Evolutionary conservation across 148 eudicot species (phyloP).

Genomic region (Hydrangea macrophylla): DNA sequence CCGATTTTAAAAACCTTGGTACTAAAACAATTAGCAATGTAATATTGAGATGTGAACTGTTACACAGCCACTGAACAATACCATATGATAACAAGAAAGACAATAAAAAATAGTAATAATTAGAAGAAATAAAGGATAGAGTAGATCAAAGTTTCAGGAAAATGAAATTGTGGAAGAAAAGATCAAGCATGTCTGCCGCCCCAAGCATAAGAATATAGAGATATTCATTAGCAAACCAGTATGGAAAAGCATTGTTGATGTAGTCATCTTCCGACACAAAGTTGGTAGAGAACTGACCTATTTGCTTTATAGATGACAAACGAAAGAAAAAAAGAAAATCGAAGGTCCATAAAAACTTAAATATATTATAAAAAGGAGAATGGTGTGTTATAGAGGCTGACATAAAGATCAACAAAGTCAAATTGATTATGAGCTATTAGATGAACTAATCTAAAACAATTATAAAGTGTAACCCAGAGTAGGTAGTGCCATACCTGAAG

Average conservation of each 20-base stretch:
- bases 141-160: too few species aligned
- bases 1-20: too few species aligned
- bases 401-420: not conserved
- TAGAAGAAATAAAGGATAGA: not conserved
- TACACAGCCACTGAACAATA: too few species aligned
- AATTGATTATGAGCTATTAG: too few species aligned
- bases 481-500: too few species aligned
- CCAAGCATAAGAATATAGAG: not conserved
- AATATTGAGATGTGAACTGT: too few species aligned
- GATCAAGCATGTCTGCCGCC: not conserved
- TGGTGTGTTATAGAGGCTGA: not conserved
- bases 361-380: not conserved
- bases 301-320: conserved; percentile 59
- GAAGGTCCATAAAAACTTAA: not conserved
- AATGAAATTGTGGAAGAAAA: not conserved
- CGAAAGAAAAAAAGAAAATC: not conserved
- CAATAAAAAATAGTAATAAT: not conserved
- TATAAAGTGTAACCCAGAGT: too few species aligned
- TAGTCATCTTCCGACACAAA: conserved; percentile 68
- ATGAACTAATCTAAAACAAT: too few species aligned
- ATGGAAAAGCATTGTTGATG: not conserved
- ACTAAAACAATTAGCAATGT: too few species aligned
- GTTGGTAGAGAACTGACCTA: conserved; percentile 32
- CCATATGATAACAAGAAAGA: too few species aligned
- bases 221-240: not conserved